Evolutionary conservation across 2,329 filamentous ascomycete genomes (phyloP), one percentile per base, ranked within the genome.

Genomic region (Nigrospora sphaerica): DNA sequence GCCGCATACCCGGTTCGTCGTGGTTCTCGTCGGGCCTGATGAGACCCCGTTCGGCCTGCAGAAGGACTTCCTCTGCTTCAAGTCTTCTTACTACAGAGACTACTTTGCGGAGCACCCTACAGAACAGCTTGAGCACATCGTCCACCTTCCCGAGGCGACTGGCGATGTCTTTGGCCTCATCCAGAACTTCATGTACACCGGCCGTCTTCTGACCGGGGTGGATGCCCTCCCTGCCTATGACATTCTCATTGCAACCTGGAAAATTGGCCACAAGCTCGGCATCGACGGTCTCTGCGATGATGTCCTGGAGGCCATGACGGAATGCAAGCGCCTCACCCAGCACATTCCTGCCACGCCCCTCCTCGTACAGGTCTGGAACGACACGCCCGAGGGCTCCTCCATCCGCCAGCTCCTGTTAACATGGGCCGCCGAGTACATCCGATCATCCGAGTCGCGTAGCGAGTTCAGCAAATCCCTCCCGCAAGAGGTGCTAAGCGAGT

Each of bases 381-480:
- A 82, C 44, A 81, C 78, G 0, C 77, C 78, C 0, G 76, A 79
- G 52, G 78, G 78, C 10, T 82, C 78, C 3, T 72, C 76, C 1
- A 76, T 84, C 42, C 71, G 80, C 35, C 69, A 71, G 49, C 72
- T 83, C 34, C 70, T 84, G 13, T 64, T 83, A 3, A 73, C 69
- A 12, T 84, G 80, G 80, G 76, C 78, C 2, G 79, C 78, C 23
- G 80, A 83, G 60, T 83, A 83, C 54, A 80, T 83, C 65, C 67
- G 76, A 37, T 75, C 75, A 0, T 80, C 77, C 4, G 72, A 78
- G 18, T 69, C 71, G 1, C 70, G 77, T 16, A 68, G 73, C 10
- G 75, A 79, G 49, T 83, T 83, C 55, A 80, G 76, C 38, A 76
- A 75, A 54, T 78, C 77, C 0, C 68, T 84, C 3, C 80, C 80